Conservation (phyloP, 192 early-diverging fungal genomes). For the Backusella circina region DNA sequence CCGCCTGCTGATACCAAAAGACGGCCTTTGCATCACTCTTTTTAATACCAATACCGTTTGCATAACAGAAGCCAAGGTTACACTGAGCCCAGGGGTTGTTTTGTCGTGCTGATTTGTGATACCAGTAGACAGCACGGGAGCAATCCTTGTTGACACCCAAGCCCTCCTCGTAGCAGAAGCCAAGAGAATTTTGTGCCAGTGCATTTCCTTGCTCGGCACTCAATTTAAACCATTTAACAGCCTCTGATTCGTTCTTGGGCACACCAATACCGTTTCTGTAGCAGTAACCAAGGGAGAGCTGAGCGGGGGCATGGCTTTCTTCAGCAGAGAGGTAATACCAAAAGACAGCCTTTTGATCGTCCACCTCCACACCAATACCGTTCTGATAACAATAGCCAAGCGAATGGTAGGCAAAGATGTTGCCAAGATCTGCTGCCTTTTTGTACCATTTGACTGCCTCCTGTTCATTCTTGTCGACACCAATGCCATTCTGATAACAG, state of each 20-base stretch:
- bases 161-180: constrained; percentile 79
- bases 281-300: constrained; percentile 55
- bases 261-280: constrained; percentile 59
- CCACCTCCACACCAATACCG: constrained; percentile 68
- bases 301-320: constrained; percentile 49
- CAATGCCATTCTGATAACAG: constrained; percentile 83
- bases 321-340: constrained; percentile 49
- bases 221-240: constrained; percentile 53
- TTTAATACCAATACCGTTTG: constrained; percentile 68
- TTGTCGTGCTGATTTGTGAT: constrained; percentile 62
- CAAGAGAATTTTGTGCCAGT: constrained; percentile 60
- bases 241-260: constrained; percentile 42
- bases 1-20: constrained; percentile 55
- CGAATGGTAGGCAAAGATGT: constrained; percentile 52
- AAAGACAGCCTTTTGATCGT: constrained; percentile 43
- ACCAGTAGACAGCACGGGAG: constrained; percentile 57
- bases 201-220: constrained; percentile 51
- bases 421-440: constrained; percentile 40
- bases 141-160: constrained; percentile 53
- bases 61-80: constrained; percentile 76
- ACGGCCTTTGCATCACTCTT: constrained; percentile 47
- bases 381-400: constrained; percentile 87
- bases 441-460: constrained; percentile 51
- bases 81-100: constrained; percentile 82
- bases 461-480: constrained; percentile 51